Evolutionary conservation across 331 rosid species (phyloP).

Genomic region (Erythrophleum ivorense): DNA sequence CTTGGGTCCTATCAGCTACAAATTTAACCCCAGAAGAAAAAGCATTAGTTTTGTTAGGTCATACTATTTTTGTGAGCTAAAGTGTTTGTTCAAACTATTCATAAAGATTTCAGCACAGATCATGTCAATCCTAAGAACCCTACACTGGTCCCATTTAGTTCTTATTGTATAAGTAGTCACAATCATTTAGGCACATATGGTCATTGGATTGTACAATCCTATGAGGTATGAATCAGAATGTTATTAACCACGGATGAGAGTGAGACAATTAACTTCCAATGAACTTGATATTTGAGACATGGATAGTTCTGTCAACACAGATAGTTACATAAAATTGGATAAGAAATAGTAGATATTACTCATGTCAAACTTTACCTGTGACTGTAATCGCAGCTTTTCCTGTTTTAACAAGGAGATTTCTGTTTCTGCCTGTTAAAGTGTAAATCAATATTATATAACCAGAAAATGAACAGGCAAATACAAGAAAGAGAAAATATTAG

Average conservation of each 20-base stretch:
- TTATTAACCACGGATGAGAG: neutral
- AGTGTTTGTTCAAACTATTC: neutral
- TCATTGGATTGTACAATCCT: neutral
- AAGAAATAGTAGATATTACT: neutral
- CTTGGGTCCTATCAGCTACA: no score
- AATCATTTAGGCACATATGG: neutral
- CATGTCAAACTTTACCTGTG: slow-evolving; percentile 63
- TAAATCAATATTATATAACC: slow-evolving; percentile 16
- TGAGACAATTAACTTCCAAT: neutral
- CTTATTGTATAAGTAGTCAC: neutral
- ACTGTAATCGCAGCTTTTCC: slow-evolving; percentile 83
- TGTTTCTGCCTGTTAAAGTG: slow-evolving; percentile 79
- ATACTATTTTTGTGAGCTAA: neutral
- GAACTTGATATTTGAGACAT: neutral
- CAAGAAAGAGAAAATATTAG: slow-evolving; percentile 15
- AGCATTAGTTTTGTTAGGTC: no score
- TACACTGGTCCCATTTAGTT: neutral
- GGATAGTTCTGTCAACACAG: neutral
- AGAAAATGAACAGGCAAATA: neutral
- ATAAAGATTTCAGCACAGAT: neutral
- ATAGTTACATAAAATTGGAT: neutral
- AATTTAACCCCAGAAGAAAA: no score
- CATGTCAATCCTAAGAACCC: neutral
- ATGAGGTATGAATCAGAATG: neutral
- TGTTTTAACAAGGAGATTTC: slow-evolving; percentile 84